Percentiles rank a stretch among this genome's conserved stretches.
Conservation (phyloP, 192 early-diverging fungal species). For the Diversispora eburnea region DNA sequence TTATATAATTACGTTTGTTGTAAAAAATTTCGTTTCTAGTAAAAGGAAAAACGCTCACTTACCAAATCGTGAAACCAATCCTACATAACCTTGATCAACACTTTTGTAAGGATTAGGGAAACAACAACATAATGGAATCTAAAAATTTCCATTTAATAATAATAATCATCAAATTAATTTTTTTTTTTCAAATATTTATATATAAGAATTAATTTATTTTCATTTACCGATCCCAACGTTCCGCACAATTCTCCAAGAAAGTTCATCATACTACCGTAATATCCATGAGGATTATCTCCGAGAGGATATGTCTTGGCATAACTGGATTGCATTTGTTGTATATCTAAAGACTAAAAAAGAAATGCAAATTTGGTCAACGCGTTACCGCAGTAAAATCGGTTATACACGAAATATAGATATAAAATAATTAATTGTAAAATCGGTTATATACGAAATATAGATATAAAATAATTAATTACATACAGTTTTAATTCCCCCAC, state of each 20-base stretch:
- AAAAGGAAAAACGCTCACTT: constrained; percentile 42
- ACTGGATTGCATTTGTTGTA: neutral
- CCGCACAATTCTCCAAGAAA: constrained; percentile 40
- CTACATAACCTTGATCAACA: constrained; percentile 70
- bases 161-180: too few relatives aligned
- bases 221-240: constrained; percentile 39
- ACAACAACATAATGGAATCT: constrained; percentile 45
- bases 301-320: constrained; percentile 30
- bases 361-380: neutral
- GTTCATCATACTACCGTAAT: constrained; percentile 51
- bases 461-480: too few relatives aligned
- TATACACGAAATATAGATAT: neutral
- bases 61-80: constrained; percentile 65
- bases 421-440: too few relatives aligned
- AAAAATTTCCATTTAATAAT: neutral
- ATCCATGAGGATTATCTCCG: constrained; percentile 37
- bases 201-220: too few relatives aligned
- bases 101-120: constrained; percentile 65
- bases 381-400: neutral
- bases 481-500: too few relatives aligned
- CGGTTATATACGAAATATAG: too few relatives aligned
- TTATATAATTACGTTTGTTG: too few relatives aligned
- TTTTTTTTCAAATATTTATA: too few relatives aligned
- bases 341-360: too few relatives aligned
- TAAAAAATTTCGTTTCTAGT: too few relatives aligned